phyloP scores from a whole-genome alignment of 2,329 filamentous ascomycete genomes.

The Graphiopsis chlorocephala region DNA sequence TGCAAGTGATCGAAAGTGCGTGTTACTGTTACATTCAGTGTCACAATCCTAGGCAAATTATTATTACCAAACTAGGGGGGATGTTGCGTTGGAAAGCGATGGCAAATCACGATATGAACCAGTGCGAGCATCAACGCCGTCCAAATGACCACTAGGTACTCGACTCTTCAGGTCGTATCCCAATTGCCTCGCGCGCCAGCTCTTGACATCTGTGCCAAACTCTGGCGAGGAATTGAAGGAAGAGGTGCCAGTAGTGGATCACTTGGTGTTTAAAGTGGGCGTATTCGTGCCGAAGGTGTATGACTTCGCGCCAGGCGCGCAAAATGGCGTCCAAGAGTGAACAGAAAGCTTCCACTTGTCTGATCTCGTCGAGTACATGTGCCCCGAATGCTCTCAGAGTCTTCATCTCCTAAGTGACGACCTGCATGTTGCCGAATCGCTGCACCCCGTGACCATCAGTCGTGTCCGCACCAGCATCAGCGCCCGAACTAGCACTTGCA shows the following conservation, averaged over 20 bases:
- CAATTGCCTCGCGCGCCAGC: neutral
- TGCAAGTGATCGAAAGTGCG: neutral
- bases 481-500: neutral
- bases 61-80: neutral
- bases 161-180: neutral
- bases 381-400: neutral
- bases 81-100: neutral
- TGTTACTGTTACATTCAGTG: neutral
- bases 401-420: slow-evolving; percentile 12
- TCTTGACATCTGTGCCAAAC: neutral
- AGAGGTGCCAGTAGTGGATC: neutral
- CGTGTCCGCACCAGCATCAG: neutral
- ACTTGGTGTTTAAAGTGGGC: neutral
- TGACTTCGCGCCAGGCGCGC: neutral
- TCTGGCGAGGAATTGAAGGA: neutral
- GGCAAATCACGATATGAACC: neutral
- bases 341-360: neutral
- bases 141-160: neutral
- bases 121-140: neutral
- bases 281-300: neutral
- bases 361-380: neutral
- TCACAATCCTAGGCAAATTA: neutral
- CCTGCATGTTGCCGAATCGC: slow-evolving; percentile 25
- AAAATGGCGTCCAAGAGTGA: neutral
- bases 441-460: neutral